Base-by-base conservation (phyloP, 1,139 yeast species). In the Hyphopichia pseudoburtonii region DNA sequence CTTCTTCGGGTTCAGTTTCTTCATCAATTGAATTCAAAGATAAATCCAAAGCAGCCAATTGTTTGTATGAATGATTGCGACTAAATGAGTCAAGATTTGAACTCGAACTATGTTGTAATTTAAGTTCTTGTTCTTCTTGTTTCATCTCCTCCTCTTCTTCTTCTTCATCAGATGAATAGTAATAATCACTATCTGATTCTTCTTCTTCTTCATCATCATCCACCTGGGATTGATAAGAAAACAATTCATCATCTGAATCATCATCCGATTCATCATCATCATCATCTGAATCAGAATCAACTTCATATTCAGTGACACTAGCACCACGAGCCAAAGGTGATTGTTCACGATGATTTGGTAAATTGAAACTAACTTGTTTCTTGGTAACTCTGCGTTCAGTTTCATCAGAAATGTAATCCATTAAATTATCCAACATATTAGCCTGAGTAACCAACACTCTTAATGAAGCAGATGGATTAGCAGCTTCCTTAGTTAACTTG, bases 401-500 rank as follows among this genome's bases (percentile, higher is more conserved):
- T 47, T 64, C 72, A 9, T 50, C 51, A 11, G 62, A 48, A 25
- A 70, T 68, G 43, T 61, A 61, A 50, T 80, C 89, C 79, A 85
- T 80, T 32, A 86, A 56, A 45, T 70, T 70, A 53, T 86, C 95
- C 42, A 86, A 69, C 66, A 86, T 64, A 57, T 85, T 86, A 15
- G 94, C 92, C 59, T 86, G 94, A 24, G 80, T 73, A 3, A 86
- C 90, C 33, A 86, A 69, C 34, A 70, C 63, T 42, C 88, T 70
- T 38, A 86, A 66, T 42, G 80, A 66, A 30, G 82, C 77, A 47
- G 81, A 85, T 7, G 76, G 74, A 44, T 73, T 72, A 25, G 76
- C 56, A 3, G 90, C 90, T 54, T 83, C 89, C 41, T 61, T 70
- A 28, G 87, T 78, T 26, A 86, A 73, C 63, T 83, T 85, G 28